phyloP scores from a whole-genome alignment of 805 yeast species.

The Suhomyces prunicola region DNA sequence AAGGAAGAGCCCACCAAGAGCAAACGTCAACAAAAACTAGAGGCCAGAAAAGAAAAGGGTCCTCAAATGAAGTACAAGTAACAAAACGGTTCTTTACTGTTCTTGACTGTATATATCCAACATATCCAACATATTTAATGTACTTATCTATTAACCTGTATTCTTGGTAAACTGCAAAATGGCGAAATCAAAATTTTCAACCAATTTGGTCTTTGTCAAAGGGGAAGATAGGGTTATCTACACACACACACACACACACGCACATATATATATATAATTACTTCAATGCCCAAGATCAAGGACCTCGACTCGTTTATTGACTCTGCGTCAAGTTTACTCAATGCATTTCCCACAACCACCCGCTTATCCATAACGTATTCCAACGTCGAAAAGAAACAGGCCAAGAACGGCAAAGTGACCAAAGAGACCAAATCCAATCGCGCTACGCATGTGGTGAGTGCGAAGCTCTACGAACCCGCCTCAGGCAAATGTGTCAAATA shows the following conservation, averaged over 20 bases:
- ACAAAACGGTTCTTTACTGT: too few relatives aligned
- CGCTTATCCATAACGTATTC: conserved; percentile 36
- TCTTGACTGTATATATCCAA: not conserved
- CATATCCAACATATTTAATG: not conserved
- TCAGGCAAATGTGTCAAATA: conserved; percentile 60
- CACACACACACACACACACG: not conserved
- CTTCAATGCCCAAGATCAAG: conserved; percentile 8
- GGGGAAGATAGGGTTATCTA: not conserved
- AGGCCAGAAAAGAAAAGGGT: conserved; percentile 27
- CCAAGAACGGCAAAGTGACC: conserved; percentile 8
- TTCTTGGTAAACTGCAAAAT: not conserved
- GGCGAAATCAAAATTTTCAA: not conserved
- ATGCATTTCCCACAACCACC: conserved; percentile 35
- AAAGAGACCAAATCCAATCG: conserved; percentile 11
- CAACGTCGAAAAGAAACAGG: conserved; percentile 25
- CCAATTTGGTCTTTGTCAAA: not conserved
- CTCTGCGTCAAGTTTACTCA: conserved; percentile 27
- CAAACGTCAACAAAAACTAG: conserved; percentile 26
- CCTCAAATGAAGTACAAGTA: conserved; percentile 14
- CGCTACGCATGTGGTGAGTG: conserved; percentile 38
- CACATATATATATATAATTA: not conserved
- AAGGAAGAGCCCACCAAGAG: conserved; percentile 14
- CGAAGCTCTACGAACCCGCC: conserved; percentile 65
- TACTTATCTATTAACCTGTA: too few relatives aligned
- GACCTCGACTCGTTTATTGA: conserved; percentile 27